Evolutionary conservation across 2,329 filamentous ascomycete species (phyloP).

Genomic region (Nothophoma quercina): DNA sequence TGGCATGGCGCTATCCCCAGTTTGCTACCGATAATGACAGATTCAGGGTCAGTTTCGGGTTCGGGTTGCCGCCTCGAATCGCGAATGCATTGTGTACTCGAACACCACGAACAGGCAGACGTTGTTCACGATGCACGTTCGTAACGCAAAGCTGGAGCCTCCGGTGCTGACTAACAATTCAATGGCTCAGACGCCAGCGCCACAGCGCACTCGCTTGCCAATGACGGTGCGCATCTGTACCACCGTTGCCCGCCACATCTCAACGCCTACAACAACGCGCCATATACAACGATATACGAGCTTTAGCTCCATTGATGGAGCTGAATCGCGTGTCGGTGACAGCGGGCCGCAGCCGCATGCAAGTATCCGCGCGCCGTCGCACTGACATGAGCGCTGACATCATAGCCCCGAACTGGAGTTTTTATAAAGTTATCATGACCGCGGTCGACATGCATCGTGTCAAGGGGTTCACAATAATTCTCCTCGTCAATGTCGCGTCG

Average conservation of each 20-base stretch:
- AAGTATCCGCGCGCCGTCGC: background rate
- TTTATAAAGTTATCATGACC: no score
- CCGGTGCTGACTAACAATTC: background rate
- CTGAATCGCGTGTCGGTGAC: background rate
- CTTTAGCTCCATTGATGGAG: background rate
- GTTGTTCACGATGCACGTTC: background rate
- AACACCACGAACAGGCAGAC: background rate
- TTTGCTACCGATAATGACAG: slow-evolving; percentile 15
- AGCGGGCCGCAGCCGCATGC: background rate
- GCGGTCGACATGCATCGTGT: no score
- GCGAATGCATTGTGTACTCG: background rate
- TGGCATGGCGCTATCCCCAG: slow-evolving; percentile 27
- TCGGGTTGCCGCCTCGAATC: slow-evolving; percentile 14
- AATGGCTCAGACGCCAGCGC: background rate
- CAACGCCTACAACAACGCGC: background rate
- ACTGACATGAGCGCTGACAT: background rate
- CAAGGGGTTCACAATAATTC: no score
- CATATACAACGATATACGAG: background rate
- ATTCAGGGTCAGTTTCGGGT: slow-evolving; percentile 19
- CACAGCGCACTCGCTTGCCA: no score
- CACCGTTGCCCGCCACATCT: background rate
- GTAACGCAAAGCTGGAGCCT: background rate
- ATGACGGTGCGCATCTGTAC: background rate
- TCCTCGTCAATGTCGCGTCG: no score
- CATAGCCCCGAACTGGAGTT: background rate